These are phyloP conservation scores for Alternaria consortialis DNA, from an alignment of 2,329 filamentous ascomycete genomes.

Conservation along the genomic window DNA sequence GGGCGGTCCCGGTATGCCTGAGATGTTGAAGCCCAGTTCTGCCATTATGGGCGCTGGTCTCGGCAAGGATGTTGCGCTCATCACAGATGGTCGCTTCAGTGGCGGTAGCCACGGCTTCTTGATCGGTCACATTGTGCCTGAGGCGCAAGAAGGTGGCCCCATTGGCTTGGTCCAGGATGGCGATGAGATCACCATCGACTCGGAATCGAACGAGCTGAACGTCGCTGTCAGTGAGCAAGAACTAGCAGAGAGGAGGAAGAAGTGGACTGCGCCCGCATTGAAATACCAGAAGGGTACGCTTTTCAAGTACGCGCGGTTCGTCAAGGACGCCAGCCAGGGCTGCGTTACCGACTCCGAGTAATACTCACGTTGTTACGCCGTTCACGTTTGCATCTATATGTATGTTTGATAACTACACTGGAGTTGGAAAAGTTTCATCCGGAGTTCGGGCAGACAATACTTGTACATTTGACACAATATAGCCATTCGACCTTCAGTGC, in stretches of 20 bases:
- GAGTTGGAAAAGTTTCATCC: constrained; percentile 8
- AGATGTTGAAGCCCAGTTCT: constrained; percentile 77
- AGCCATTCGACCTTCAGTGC: neutral
- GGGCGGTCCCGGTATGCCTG: constrained; percentile 77
- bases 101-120: constrained; percentile 87
- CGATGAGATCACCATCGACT: constrained; percentile 82
- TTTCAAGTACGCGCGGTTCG: constrained; percentile 66
- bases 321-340: constrained; percentile 66
- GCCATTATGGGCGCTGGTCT: constrained; percentile 79
- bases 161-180: constrained; percentile 85
- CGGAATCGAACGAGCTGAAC: constrained; percentile 73
- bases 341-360: constrained; percentile 64
- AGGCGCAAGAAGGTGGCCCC: constrained; percentile 85
- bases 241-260: constrained; percentile 60
- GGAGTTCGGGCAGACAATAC: neutral
- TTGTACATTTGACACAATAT: neutral
- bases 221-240: constrained; percentile 73
- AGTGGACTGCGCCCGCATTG: constrained; percentile 62
- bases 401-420: neutral
- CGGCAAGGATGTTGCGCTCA: constrained; percentile 75
- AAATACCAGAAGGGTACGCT: constrained; percentile 68
- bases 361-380: constrained; percentile 2
- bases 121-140: constrained; percentile 87
- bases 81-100: constrained; percentile 79
- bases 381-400: neutral